Conservation (phyloP, 441 rosid genomes). For the Hypseocharis bilobata region DNA sequence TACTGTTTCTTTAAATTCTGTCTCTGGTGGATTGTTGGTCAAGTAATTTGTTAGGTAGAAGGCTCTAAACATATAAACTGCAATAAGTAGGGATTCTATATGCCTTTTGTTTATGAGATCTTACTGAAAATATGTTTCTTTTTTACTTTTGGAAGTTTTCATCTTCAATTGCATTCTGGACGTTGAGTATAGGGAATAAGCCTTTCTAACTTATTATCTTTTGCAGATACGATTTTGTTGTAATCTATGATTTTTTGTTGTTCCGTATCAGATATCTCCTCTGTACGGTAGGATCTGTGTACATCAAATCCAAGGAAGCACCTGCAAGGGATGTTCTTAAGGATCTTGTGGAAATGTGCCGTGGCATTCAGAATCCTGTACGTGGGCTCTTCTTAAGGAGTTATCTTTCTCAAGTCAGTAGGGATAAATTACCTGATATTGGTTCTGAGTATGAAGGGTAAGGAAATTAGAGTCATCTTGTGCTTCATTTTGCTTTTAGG, state of each 20-base stretch:
- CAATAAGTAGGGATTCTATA: no score
- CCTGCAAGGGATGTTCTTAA: constrained; percentile 73
- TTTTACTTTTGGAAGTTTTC: background rate
- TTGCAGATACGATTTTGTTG: background rate
- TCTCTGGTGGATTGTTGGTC: background rate
- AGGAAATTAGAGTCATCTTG: constrained; percentile 20
- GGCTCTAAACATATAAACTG: no score
- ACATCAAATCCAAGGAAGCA: constrained; percentile 71
- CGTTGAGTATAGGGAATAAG: background rate
- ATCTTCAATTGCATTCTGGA: background rate
- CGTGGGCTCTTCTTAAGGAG: constrained; percentile 77
- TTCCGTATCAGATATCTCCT: constrained; percentile 49
- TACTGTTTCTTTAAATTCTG: background rate
- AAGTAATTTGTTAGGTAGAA: no score
- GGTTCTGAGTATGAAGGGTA: constrained; percentile 82
- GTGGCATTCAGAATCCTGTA: constrained; percentile 72
- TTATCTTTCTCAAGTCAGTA: constrained; percentile 68
- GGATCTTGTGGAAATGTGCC: constrained; percentile 83
- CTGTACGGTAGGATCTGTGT: constrained; percentile 69
- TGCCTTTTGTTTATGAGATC: background rate
- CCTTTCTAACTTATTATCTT: background rate
- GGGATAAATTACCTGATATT: constrained; percentile 67
- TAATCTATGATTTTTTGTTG: constrained; percentile 11
- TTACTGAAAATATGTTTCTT: background rate
- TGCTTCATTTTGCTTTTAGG: background rate